A percentile compares a stretch with the other conserved stretches of the same genome.
These are phyloP conservation scores for Cantharellus anzutake DNA, from an alignment of 768 basidiomycete species.

Conservation along the genomic window DNA sequence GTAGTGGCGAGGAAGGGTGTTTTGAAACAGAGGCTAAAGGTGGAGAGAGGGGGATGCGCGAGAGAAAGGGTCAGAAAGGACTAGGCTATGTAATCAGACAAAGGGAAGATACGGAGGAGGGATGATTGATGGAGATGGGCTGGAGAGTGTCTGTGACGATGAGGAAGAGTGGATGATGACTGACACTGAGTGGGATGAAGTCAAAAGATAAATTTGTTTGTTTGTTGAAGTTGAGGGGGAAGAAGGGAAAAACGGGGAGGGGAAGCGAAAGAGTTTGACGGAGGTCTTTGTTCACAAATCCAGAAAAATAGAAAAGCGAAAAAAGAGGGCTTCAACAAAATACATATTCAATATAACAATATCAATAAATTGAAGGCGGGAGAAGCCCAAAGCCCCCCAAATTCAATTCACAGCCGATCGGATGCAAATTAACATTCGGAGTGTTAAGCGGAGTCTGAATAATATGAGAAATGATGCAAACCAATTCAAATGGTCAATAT, in stretches of 20 bases:
- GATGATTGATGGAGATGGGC: not conserved
- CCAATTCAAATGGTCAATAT: no score
- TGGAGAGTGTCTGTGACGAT: not conserved
- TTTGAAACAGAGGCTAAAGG: not conserved
- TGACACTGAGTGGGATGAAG: not conserved
- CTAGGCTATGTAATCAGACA: slow-evolving; percentile 5
- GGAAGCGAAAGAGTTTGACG: not conserved
- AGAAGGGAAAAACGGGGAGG: not conserved
- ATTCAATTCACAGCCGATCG: no score
- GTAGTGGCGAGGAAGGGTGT: not conserved
- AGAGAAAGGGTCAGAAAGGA: not conserved
- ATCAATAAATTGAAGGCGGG: not conserved
- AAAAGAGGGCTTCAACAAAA: not conserved
- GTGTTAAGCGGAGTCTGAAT: no score
- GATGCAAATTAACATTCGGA: no score
- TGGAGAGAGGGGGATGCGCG: not conserved
- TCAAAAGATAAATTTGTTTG: not conserved
- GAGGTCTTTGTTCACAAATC: not conserved
- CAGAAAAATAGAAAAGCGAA: not conserved
- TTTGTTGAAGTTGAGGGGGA: not conserved
- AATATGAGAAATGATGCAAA: no score
- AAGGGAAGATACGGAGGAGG: slow-evolving; percentile 5
- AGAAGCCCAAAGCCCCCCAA: not conserved
- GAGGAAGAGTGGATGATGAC: no score
- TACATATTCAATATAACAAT: not conserved